Evolutionary conservation across 805 yeast genomes (phyloP).

Genomic region (Candida xyloterini): DNA sequence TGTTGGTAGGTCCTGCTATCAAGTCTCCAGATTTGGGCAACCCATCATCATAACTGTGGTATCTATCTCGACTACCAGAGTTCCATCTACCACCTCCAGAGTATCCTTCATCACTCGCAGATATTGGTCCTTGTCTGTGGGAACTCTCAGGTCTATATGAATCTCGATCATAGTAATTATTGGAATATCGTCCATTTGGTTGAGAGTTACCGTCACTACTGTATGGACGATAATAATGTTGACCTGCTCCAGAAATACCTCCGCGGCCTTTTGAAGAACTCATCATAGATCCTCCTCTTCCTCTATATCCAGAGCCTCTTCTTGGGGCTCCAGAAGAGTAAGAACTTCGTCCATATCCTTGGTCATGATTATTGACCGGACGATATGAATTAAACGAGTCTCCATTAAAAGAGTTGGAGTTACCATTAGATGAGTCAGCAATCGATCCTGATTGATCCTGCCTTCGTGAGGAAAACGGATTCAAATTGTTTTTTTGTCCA

Average conservation of each 20-base stretch:
- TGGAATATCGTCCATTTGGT: conserved; percentile 13
- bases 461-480: conserved; percentile 33
- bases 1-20: conserved; percentile 19
- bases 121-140: conserved; percentile 6
- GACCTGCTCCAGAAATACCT: conserved; percentile 2
- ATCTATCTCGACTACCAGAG: conserved; percentile 13
- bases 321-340: conserved; percentile 15
- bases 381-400: conserved; percentile 16
- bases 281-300: conserved; percentile 14
- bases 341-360: conserved; percentile 12
- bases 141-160: conserved; percentile 16
- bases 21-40: conserved; percentile 21
- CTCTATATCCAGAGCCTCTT: conserved; percentile 19
- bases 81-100: conserved; percentile 11
- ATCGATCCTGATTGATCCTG: conserved; percentile 16
- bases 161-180: conserved; percentile 20
- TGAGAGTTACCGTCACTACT: conserved; percentile 16
- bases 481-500: conserved; percentile 22
- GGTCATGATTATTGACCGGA: conserved; percentile 12
- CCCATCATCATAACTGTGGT: conserved; percentile 13
- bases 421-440: conserved; percentile 8
- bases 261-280: conserved; percentile 8
- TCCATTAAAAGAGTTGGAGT: conserved; percentile 2
- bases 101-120: conserved; percentile 11
- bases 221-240: conserved; percentile 17